Conservation (phyloP, 352 stramenopile species). For the Pythium volutum region DNA sequence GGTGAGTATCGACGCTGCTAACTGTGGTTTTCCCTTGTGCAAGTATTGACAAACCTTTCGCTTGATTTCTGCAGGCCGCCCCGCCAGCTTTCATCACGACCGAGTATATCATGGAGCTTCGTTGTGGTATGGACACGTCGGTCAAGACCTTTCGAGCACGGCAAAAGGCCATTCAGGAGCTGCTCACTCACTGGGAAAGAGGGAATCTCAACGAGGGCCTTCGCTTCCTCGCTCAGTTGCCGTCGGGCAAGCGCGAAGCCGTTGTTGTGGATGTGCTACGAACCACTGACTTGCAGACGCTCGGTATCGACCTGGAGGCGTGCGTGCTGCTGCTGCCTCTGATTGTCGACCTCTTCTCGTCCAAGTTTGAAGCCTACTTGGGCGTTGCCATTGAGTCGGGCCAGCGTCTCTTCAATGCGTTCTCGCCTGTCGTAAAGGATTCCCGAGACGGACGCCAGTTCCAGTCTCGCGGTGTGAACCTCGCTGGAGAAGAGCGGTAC, state of each 20-base stretch:
- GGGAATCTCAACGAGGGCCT: constrained; percentile 66
- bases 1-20: background rate
- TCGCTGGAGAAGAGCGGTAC: constrained; percentile 74
- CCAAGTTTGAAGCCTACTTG: constrained; percentile 73
- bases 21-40: background rate
- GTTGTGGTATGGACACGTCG: constrained; percentile 81
- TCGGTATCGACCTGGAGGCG: constrained; percentile 70
- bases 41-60: background rate
- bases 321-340: constrained; percentile 77
- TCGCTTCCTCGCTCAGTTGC: constrained; percentile 60
- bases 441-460: constrained; percentile 44
- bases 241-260: constrained; percentile 65
- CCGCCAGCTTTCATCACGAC: constrained; percentile 36
- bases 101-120: constrained; percentile 81
- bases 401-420: constrained; percentile 69
- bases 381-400: constrained; percentile 49
- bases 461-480: constrained; percentile 55
- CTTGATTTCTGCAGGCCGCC: background rate
- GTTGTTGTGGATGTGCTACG: constrained; percentile 70
- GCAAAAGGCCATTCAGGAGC: constrained; percentile 68
- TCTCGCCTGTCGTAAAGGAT: constrained; percentile 71
- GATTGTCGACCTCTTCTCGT: constrained; percentile 59
- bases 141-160: constrained; percentile 67
- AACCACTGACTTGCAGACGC: constrained; percentile 52
- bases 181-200: constrained; percentile 69